Evolutionary conservation across 768 basidiomycete species (phyloP), one percentile per base, ranked within the genome.

Genomic region (Boletus sp.): DNA sequence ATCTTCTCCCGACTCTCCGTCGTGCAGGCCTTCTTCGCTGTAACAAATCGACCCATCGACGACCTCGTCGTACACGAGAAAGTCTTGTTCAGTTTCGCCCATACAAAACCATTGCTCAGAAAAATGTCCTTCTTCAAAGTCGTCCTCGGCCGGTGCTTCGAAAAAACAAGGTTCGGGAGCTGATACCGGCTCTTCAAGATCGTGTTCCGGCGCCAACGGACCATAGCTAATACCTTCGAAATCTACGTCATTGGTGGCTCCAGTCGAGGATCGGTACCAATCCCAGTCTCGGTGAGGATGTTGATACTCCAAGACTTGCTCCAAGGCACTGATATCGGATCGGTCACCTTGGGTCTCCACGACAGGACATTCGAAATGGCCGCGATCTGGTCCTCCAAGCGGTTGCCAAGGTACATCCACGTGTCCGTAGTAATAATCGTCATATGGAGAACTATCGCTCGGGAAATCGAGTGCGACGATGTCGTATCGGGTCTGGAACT

Each of bases 401-500:
- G 39, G 40, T 1, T 54, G 59, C 37, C 33, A 30, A 28, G 55
- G 47, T 37, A 30, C 44, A 6, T 56, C 24, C 37, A n/a, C 20
- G 32, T 32, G 29, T 36, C 24, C 50, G 14, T 53, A 53, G 41
- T 35, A 40, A 37, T 35, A 40, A 37, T 52, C 54, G 12, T 61
- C 58, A 9, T 48, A 49, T 10, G 42, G 36, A 1, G 53, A 56
- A n/a, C 45, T 47, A 37, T 66, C 59, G 37, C 63, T 61, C n/a
- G 50, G n/a, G 7, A 61, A 54, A 41, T 54, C 59, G 52, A 54
- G 51, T 46, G 59, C 47, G 10, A 8, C 46, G 20, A 58, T 30
- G 17, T 64, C 59, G 52, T 64, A 61, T 39, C 40, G 28, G 37
- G 57, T 58, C 14, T 30, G 57, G 17, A 62, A 56, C 20, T 30